Evolutionary conservation across 352 stramenopile species (phyloP).

Genomic region (Pythium phragmitis): DNA sequence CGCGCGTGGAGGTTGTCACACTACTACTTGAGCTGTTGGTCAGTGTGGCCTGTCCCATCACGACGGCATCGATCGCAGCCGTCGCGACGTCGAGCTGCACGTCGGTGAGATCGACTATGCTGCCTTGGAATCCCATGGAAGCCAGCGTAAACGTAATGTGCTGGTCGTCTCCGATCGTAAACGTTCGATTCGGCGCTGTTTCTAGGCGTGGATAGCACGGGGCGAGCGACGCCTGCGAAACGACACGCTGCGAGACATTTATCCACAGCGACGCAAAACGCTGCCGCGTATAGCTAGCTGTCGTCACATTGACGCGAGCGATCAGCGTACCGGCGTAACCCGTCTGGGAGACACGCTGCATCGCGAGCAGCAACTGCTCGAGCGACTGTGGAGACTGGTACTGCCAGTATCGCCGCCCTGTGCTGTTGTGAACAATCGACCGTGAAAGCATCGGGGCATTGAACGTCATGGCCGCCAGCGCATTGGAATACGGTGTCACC

Average conservation of each 20-base stretch:
- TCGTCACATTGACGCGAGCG: slow-evolving; percentile 16
- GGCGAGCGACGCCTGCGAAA: slow-evolving; percentile 7
- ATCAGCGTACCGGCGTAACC: slow-evolving; percentile 12
- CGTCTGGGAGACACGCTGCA: slow-evolving; percentile 7
- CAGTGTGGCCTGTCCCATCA: not conserved
- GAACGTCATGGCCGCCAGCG: not conserved
- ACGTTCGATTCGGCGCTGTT: slow-evolving; percentile 12
- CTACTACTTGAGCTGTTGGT: not conserved
- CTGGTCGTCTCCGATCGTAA: slow-evolving; percentile 42
- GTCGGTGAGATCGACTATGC: slow-evolving; percentile 26
- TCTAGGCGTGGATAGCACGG: slow-evolving; percentile 1
- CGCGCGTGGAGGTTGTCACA: not conserved
- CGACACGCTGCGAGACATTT: slow-evolving; percentile 11
- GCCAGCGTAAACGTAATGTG: slow-evolving; percentile 38
- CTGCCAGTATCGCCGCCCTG: slow-evolving; percentile 2
- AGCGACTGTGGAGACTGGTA: not conserved
- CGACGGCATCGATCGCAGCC: slow-evolving; percentile 9
- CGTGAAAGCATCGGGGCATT: slow-evolving; percentile 10
- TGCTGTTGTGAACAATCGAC: slow-evolving; percentile 4
- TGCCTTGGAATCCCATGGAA: slow-evolving; percentile 30
- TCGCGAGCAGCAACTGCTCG: slow-evolving; percentile 1
- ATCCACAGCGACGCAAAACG: slow-evolving; percentile 13
- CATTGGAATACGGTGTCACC: slow-evolving; percentile 11
- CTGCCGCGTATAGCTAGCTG: slow-evolving; percentile 10
- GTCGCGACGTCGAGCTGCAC: slow-evolving; percentile 7